Percentiles rank a stretch among this genome's conserved stretches.
phyloP scores from a whole-genome alignment of 78 protist genomes.

The Dictyostelium firmibasis region DNA sequence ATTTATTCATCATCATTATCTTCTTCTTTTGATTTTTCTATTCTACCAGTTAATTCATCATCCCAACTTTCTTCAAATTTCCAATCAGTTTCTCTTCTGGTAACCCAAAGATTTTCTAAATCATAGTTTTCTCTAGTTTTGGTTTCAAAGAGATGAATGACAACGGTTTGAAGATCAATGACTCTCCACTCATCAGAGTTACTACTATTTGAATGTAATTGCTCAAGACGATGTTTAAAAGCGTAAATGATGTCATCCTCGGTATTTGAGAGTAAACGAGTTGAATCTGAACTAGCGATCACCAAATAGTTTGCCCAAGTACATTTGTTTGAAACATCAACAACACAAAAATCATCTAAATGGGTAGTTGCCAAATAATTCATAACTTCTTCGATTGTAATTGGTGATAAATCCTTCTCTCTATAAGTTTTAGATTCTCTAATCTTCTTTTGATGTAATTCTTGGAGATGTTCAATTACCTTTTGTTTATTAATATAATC shows the following conservation, averaged over 20 bases:
- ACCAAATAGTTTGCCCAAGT: slow-evolving; percentile 29
- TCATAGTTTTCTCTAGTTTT: slow-evolving; percentile 53
- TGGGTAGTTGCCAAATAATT: slow-evolving; percentile 35
- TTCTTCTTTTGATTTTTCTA: slow-evolving; percentile 5
- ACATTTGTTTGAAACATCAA: slow-evolving; percentile 42
- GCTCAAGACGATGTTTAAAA: slow-evolving; percentile 7
- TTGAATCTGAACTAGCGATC: slow-evolving; percentile 62
- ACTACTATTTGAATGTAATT: neutral
- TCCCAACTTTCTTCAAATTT: slow-evolving; percentile 51
- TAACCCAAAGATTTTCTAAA: slow-evolving; percentile 64
- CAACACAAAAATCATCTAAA: slow-evolving; percentile 52
- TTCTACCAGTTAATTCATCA: slow-evolving; percentile 43
- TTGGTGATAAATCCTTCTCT: neutral
- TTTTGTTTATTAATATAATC: neutral
- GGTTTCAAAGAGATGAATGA: slow-evolving; percentile 63
- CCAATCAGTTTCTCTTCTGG: slow-evolving; percentile 22
- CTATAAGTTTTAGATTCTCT: neutral
- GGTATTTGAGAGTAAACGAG: slow-evolving; percentile 20
- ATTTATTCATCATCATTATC: neutral
- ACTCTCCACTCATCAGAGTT: slow-evolving; percentile 50
- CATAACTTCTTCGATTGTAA: slow-evolving; percentile 20
- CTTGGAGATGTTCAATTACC: neutral
- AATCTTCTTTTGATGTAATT: neutral
- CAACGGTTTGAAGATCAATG: slow-evolving; percentile 1
- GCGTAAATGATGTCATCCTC: slow-evolving; percentile 18